Percentiles rank a stretch among this genome's conserved stretches.
These are phyloP conservation scores for Saccharomyces paradoxus DNA, from an alignment of 805 yeast species.

Conservation along the genomic window DNA sequence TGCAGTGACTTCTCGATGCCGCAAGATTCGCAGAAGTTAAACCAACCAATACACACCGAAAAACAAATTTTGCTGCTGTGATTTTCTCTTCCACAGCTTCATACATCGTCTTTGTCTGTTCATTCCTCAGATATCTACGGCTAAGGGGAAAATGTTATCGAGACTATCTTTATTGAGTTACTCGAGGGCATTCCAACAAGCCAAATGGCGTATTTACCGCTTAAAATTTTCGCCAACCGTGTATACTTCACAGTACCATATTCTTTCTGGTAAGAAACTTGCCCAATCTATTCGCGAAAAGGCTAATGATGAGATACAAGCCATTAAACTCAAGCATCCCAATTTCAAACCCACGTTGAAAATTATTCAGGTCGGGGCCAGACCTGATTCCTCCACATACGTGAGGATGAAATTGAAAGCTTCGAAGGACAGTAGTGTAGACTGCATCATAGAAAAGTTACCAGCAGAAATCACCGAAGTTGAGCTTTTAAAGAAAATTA, in stretches of 20 bases:
- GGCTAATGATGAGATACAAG: slow-evolving; percentile 32
- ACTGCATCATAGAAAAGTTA: slow-evolving; percentile 51
- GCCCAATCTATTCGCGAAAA: slow-evolving; percentile 39
- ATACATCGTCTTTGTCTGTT: background rate
- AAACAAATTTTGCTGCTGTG: background rate
- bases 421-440: slow-evolving; percentile 59
- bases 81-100: background rate
- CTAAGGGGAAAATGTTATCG: slow-evolving; percentile 1
- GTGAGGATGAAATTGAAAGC: slow-evolving; percentile 76
- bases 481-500: slow-evolving; percentile 46
- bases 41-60: background rate
- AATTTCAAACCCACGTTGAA: slow-evolving; percentile 57
- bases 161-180: slow-evolving; percentile 5
- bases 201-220: background rate
- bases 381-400: slow-evolving; percentile 76
- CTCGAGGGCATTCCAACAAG: background rate
- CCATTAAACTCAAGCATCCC: slow-evolving; percentile 34
- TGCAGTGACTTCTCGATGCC: background rate
- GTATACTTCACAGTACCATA: slow-evolving; percentile 18
- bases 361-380: slow-evolving; percentile 68
- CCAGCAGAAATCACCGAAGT: slow-evolving; percentile 50
- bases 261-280: slow-evolving; percentile 41
- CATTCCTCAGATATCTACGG: background rate
- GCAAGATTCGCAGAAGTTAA: background rate
- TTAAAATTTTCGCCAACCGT: slow-evolving; percentile 1